These are phyloP conservation scores for Zygosaccharomyces kombuchaensis DNA, from an alignment of 805 yeast species.

Conservation along the genomic window DNA sequence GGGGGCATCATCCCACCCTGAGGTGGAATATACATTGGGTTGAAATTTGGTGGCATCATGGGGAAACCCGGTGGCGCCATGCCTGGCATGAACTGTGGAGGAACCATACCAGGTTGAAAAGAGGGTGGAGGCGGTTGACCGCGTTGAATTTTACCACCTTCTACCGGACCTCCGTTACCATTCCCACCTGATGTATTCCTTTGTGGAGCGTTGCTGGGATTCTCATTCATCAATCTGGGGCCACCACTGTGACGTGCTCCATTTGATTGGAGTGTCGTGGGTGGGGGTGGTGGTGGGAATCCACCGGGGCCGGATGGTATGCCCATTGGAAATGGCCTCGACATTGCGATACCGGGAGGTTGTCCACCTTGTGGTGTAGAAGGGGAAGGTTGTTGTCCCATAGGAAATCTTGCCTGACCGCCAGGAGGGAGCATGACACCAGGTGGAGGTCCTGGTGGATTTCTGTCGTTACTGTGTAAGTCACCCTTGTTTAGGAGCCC, in stretches of 20 bases:
- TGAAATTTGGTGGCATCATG: conserved; percentile 24
- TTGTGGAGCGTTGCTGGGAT: background rate
- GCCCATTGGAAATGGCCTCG: conserved; percentile 21
- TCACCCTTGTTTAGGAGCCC: conserved; percentile 30
- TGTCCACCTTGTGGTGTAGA: conserved; percentile 14
- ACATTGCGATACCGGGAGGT: conserved; percentile 9
- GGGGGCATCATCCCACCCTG: conserved; percentile 23
- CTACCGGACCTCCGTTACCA: background rate
- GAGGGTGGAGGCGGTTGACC: conserved; percentile 11
- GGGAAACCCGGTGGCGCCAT: conserved; percentile 33
- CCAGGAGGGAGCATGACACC: conserved; percentile 15
- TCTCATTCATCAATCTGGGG: conserved; percentile 9
- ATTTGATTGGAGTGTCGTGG: conserved; percentile 9
- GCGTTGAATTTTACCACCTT: background rate
- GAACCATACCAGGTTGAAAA: conserved; percentile 16
- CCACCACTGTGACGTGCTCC: conserved; percentile 3
- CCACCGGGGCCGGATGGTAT: conserved; percentile 26
- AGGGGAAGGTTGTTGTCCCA: conserved; percentile 7
- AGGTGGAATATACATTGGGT: conserved; percentile 21
- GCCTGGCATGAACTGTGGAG: conserved; percentile 26
- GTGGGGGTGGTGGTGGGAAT: conserved; percentile 17
- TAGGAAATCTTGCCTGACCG: conserved; percentile 6
- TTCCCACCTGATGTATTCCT: background rate
- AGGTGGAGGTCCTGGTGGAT: conserved; percentile 12
- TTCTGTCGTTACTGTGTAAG: conserved; percentile 5